Percentiles rank a stretch among this genome's conserved stretches.
phyloP scores from a whole-genome alignment of 2,329 filamentous ascomycete species.

The Diplocarpon rosae region DNA sequence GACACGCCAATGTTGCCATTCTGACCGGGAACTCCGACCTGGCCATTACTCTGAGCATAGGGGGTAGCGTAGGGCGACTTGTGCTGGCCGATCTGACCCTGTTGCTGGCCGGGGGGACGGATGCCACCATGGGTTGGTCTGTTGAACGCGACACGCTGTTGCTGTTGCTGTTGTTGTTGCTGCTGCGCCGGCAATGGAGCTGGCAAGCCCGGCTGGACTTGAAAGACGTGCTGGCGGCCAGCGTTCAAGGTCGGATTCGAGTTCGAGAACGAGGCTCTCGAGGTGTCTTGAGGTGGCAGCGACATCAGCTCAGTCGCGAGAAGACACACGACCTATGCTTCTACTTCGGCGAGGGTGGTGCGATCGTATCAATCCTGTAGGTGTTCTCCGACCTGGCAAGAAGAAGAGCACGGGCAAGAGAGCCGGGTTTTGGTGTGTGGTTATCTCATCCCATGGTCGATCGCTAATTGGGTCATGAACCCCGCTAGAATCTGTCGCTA shows the following conservation, averaged over 20 bases:
- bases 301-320: constrained; percentile 18
- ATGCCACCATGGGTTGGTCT: constrained; percentile 20
- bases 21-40: constrained; percentile 15
- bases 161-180: constrained; percentile 16
- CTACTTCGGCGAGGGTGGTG: constrained; percentile 1
- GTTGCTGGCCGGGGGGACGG: constrained; percentile 14
- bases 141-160: constrained; percentile 16
- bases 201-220: constrained; percentile 17
- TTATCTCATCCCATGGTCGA: constrained; percentile 1
- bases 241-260: constrained; percentile 3
- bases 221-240: constrained; percentile 19
- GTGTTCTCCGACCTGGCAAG: background rate
- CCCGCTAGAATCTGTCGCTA: background rate
- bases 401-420: background rate
- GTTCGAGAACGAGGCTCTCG: constrained; percentile 18
- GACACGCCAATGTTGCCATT: constrained; percentile 21
- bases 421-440: constrained; percentile 3
- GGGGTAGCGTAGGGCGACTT: constrained; percentile 25
- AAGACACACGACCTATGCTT: background rate
- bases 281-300: constrained; percentile 22
- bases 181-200: constrained; percentile 20
- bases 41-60: constrained; percentile 21
- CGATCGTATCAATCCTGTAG: constrained; percentile 2
- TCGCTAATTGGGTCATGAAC: background rate
- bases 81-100: constrained; percentile 16